Evolutionary conservation across 2,329 filamentous ascomycete genomes (phyloP), one percentile per base, ranked within the genome.

Genomic region (Pleurostoma richardsiae): DNA sequence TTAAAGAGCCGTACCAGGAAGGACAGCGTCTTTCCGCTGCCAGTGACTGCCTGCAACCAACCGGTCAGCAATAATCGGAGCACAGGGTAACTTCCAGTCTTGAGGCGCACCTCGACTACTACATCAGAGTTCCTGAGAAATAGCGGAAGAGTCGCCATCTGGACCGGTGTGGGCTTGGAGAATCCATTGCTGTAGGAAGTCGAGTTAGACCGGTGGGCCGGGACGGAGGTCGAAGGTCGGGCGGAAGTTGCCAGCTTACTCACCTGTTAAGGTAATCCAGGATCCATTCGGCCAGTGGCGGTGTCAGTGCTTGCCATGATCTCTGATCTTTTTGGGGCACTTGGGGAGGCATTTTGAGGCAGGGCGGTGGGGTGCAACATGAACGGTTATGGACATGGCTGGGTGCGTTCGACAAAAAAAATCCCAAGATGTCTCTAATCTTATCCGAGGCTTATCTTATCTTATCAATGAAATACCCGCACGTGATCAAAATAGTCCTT

Each of bases 71-170:
- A 19, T 19, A 19, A 19, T 19, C 19, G 19, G 19, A 19, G 19
- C 19, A 19, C 19, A 19, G 19, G 19, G 19, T 19, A 19, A 19
- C 19, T 19, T 19, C 19, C 19, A 19, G 19, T 19, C 19, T 19
- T 19, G 19, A 19, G 19, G 19, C 19, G 19, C 19, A 19, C 19
- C 72, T 95, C 90, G 5, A 96, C 90, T 1, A 96, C 90, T 4
- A 95, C 88, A 66, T 96, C 90, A 60, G 95, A 95, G 64, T 95
- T 88, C 44, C 83, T 85, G 69, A 91, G 84, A 62, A 96, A 94
- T 44, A 96, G 79, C 10, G 90, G 90, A 54, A 96, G 86, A 4
- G 89, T 86, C 49, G 90, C 92, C 40, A 91, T 89, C 69, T 97
- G 92, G n/a, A 96, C 91, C 1, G 92, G 92, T 4, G 91, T 96